phyloP scores from a whole-genome alignment of 345 rosid species.

The Pseudoturritis turrita region DNA sequence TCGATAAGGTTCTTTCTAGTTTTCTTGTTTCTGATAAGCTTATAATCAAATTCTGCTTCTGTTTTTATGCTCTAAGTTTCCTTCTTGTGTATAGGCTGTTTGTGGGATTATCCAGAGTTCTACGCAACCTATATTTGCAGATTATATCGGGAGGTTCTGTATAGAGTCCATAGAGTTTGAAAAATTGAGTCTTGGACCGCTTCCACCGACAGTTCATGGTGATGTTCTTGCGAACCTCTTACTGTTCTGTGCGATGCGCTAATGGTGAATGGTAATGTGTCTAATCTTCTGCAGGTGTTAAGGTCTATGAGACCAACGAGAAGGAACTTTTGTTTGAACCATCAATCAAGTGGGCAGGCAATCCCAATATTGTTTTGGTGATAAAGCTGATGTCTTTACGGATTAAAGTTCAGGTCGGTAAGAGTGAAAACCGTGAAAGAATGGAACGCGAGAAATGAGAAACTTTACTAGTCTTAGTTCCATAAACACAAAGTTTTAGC shows the following conservation, averaged over 20 bases:
- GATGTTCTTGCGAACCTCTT: neutral
- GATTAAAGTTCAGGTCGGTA: constrained; percentile 60
- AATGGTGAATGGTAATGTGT: neutral
- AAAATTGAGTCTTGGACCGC: constrained; percentile 52
- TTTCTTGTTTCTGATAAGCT: neutral
- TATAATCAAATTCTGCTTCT: neutral
- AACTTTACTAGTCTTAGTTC: neutral
- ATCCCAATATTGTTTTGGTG: constrained; percentile 63
- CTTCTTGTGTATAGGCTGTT: constrained; percentile 44
- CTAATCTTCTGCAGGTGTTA: constrained; percentile 45
- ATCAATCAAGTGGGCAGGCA: constrained; percentile 74
- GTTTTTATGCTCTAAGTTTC: neutral
- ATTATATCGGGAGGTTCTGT: constrained; percentile 46
- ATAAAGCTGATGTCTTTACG: constrained; percentile 44
- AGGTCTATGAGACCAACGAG: constrained; percentile 64
- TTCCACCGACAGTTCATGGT: constrained; percentile 70
- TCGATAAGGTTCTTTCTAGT: constrained; percentile 50
- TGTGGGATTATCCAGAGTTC: constrained; percentile 44
- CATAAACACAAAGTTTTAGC: neutral
- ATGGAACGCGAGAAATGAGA: neutral
- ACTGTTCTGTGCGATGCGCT: neutral
- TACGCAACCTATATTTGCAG: constrained; percentile 52
- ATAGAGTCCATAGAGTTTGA: constrained; percentile 55
- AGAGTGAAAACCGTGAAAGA: neutral
- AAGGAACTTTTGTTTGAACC: constrained; percentile 69